Conservation (phyloP, 129 eudicot genomes). For the Heracleum sosnowskyi region DNA sequence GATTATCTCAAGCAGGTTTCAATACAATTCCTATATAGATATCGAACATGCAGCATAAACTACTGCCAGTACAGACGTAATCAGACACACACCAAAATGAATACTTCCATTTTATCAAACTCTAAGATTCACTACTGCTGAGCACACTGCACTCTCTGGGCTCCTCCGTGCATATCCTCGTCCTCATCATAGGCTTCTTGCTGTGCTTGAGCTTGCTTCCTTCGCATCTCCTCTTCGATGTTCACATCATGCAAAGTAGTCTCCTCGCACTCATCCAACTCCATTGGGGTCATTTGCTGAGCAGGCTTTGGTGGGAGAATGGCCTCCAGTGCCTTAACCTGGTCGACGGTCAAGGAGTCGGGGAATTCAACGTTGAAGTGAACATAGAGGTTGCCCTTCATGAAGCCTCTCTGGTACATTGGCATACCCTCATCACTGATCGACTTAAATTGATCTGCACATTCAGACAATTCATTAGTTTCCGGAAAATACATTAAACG, state of each 20-base stretch:
- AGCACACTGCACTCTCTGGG: constrained; percentile 88
- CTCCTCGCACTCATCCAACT: constrained; percentile 77
- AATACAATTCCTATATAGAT: background rate
- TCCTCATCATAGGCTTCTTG: constrained; percentile 75
- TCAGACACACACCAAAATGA: background rate
- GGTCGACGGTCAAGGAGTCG: constrained; percentile 44
- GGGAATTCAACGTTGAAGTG: constrained; percentile 75
- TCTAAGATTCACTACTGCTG: constrained; percentile 37
- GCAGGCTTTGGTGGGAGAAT: constrained; percentile 52
- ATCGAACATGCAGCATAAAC: background rate
- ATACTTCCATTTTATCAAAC: background rate
- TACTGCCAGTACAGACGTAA: background rate
- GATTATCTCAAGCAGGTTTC: background rate
- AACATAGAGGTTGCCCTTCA: constrained; percentile 66
- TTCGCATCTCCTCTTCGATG: constrained; percentile 81
- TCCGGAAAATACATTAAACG: background rate
- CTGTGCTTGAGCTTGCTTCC: constrained; percentile 47
- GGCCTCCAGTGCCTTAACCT: constrained; percentile 49
- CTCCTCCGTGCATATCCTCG: constrained; percentile 59
- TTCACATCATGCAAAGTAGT: constrained; percentile 75
- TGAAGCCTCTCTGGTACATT: constrained; percentile 59
- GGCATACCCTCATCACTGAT: constrained; percentile 89
- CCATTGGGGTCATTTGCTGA: constrained; percentile 54
- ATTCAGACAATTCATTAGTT: background rate
- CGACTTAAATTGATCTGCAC: constrained; percentile 57